Evolutionary conservation across 169 alveolate genomes (phyloP), one percentile per base, ranked within the genome.

Genomic region (Plasmodium reichenowi): DNA sequence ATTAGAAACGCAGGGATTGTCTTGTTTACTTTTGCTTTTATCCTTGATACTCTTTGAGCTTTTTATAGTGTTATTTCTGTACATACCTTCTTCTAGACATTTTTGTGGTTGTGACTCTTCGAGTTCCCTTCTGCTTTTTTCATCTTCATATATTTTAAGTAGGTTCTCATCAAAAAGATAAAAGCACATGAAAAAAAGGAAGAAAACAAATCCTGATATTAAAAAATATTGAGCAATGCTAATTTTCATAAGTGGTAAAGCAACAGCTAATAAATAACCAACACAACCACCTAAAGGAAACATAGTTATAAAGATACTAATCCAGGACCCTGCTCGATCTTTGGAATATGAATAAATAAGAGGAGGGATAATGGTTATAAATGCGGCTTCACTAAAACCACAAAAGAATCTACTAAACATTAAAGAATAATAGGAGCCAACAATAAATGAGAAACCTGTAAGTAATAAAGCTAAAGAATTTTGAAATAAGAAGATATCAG

Each of bases 341-440:
- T 78, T 78, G 0, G 89, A 64, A 17, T 78, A 78, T 2, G 89
- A 78, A 78, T 64, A 78, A 26, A 78, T 78, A 15, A 78, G 24
- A 1, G 89, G 71, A 9, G 89, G 89, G 9, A 66, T 66, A 29
- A 78, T 78, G 0, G 89, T 78, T 43, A 66, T 48, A 70, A 78
- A 78, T 8, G 89, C 89, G 0, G 89, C 78, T 66, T 78, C 89
- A 78, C 89, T 47, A 17, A 78, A 78, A 17, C 89, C 89, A 29
- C 89, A 78, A 32, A 63, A 78, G 22, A 78, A 78, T 48, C 89
- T 48, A 52, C 89, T 78, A 63, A 78, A 78, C 75, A 78, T 78
- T 50, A 78, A 47, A 43, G 78, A 20, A 59, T 78, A 78, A 58
- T 78, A 64, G 2, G 89, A 78, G 1, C 76, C 76, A 3, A 66